These are phyloP conservation scores for Amorphotheca resinae DNA, from an alignment of 495 filamentous ascomycete species.

Conservation along the genomic window DNA sequence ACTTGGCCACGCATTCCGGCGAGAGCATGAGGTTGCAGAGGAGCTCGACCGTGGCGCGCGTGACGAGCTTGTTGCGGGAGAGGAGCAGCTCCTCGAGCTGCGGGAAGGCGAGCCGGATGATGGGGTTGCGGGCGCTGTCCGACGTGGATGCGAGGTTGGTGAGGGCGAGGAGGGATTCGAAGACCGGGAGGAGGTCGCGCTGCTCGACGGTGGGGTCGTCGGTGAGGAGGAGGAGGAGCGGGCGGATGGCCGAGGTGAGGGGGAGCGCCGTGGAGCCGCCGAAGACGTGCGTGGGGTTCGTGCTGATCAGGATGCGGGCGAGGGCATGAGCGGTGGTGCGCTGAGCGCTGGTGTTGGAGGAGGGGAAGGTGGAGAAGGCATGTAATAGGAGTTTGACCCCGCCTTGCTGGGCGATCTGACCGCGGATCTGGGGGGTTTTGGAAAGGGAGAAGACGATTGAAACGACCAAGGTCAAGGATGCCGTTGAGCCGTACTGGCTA, in stretches of 20 bases:
- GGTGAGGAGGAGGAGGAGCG: conserved; percentile 58
- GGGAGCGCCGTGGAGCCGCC: conserved; percentile 59
- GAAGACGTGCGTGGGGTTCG: conserved; percentile 78
- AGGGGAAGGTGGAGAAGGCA: conserved; percentile 45
- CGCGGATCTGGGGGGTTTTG: conserved; percentile 55
- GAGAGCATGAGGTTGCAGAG: conserved; percentile 83
- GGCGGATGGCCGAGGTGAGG: conserved; percentile 62
- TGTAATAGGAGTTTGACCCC: conserved; percentile 72
- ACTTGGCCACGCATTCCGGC: conserved; percentile 60
- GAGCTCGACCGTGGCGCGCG: conserved; percentile 75
- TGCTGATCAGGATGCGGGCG: conserved; percentile 82
- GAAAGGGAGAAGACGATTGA: conserved; percentile 68
- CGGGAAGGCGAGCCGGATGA: conserved; percentile 58
- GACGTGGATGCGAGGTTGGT: conserved; percentile 83
- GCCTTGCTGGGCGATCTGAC: conserved; percentile 78
- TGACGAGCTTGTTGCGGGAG: conserved; percentile 59
- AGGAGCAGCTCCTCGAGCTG: conserved; percentile 74
- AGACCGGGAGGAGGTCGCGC: conserved; percentile 74
- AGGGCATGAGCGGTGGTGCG: conserved; percentile 69
- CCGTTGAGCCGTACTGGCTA: conserved; percentile 50
- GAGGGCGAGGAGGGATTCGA: conserved; percentile 81
- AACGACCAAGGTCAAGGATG: conserved; percentile 53
- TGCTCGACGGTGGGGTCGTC: conserved; percentile 39
- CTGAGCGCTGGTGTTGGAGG: conserved; percentile 36
- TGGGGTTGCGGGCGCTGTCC: conserved; percentile 50